Base-by-base conservation (phyloP, 2,329 filamentous ascomycete species). In the Stagonosporopsis vannaccii region DNA sequence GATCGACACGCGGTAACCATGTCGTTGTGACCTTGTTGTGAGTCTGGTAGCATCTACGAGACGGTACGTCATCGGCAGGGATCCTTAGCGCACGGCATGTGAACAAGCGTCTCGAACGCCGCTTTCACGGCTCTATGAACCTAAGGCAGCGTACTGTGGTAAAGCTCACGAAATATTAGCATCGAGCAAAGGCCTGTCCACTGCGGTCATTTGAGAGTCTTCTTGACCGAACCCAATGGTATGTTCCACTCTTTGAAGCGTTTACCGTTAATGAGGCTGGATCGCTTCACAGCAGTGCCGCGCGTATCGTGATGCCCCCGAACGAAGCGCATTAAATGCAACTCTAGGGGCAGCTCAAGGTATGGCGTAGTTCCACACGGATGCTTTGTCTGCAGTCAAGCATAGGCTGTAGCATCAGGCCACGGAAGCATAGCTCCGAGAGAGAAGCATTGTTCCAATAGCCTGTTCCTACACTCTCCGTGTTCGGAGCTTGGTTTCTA, bases 31-130 rank as follows among this genome's bases (percentile, higher is more conserved):
- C 61, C 61, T 53, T 56, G 51, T 54, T 58, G 37, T 50, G 58
- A 39, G 57, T 56, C 65, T 61, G 58, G 56, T 60, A 54, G 56
- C 58, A 44, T 55, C 49, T 36, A 56, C 48, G 37, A 45, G 41
- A 46, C 9, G 51, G 40, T 73, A 65, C 70, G 70, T 73, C 69
- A 73, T 71, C 19, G 41, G 54, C 69, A 70, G 59, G 68, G 67
- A 58, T 68, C 37, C 9, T 47, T 51, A 56, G 53, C 47, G 53
- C 42, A 39, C 22, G 11, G 47, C 53, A 56, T 56, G 53, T 56
- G 53, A 51, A 56, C 46, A 41, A 20, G 41, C n/a, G 12, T 20
- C 1, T 5, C 6, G 25, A 49, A 44, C 53, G 48, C 53, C 53
- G 51, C 47, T 39, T 2, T 23, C 30, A 32, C 26, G 11, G 2